Evolutionary conservation across 2,329 filamentous ascomycete species (phyloP).

Genomic region (Aquanectria penicillioides): DNA sequence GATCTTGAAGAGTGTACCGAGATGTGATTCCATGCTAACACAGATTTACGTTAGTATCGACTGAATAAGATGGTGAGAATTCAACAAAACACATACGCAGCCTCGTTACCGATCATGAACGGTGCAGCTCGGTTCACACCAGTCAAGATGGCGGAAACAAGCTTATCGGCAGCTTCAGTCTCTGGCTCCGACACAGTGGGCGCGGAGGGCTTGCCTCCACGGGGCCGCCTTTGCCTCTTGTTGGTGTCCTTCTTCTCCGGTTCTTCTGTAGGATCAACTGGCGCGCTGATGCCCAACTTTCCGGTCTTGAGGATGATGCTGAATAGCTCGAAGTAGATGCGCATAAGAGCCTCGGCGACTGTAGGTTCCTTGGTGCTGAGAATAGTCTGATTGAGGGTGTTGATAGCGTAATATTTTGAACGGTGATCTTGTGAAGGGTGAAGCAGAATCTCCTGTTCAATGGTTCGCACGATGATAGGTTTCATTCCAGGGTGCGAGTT

Average conservation of each 20-base stretch:
- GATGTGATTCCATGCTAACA: constrained; percentile 80
- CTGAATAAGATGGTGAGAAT: not conserved
- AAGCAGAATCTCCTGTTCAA: constrained; percentile 90
- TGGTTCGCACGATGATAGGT: constrained; percentile 80
- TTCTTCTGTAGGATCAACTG: constrained; percentile 55
- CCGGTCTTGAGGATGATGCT: constrained; percentile 78
- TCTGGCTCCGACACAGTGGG: constrained; percentile 64
- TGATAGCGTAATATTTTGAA: constrained; percentile 94
- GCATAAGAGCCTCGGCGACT: constrained; percentile 81
- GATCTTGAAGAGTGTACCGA: constrained; percentile 94
- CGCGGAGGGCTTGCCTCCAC: constrained; percentile 30
- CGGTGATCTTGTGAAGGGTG: constrained; percentile 87
- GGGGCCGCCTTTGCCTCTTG: constrained; percentile 40
- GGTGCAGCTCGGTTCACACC: constrained; percentile 97
- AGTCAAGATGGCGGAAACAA: constrained; percentile 89
- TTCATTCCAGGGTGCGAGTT: constrained; percentile 95
- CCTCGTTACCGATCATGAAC: constrained; percentile 84
- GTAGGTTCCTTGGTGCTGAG: constrained; percentile 84
- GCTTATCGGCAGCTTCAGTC: constrained; percentile 78
- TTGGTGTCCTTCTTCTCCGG: constrained; percentile 42
- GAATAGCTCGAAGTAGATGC: constrained; percentile 94
- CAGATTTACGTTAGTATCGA: constrained; percentile 23
- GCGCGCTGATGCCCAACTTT: constrained; percentile 50
- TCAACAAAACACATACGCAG: constrained; percentile 60
- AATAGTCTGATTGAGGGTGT: constrained; percentile 97